These are phyloP conservation scores for Dryadomyces quercus-mongolicae DNA, from an alignment of 2,329 filamentous ascomycete species.

Conservation along the genomic window DNA sequence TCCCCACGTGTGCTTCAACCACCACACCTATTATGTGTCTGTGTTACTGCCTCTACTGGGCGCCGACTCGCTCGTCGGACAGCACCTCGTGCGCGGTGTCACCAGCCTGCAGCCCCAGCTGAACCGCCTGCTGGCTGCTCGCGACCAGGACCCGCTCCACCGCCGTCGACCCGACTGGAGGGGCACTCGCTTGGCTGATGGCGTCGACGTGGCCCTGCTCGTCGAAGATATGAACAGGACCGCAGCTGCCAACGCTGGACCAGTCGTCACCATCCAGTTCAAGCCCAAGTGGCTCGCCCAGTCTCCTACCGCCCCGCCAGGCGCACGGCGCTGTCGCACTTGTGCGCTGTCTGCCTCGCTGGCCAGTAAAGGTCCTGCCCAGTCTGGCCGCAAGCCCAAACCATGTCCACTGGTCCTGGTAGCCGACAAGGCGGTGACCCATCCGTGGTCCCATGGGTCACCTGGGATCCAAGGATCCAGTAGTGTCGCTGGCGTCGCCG, in stretches of 20 bases:
- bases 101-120: constrained; percentile 30
- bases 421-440: not conserved
- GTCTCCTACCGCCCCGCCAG: constrained; percentile 55
- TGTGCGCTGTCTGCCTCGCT: constrained; percentile 45
- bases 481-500: too few relatives aligned
- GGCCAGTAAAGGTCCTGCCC: not conserved
- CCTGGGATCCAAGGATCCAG: too few relatives aligned
- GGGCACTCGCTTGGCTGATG: constrained; percentile 38
- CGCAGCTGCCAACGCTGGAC: not conserved
- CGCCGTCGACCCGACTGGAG: constrained; percentile 28
- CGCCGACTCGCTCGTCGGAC: constrained; percentile 37
- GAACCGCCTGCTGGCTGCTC: constrained; percentile 40
- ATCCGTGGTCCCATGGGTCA: too few relatives aligned
- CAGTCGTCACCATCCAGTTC: constrained; percentile 48
- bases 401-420: constrained; percentile 13
- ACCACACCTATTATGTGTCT: constrained; percentile 35
- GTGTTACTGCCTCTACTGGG: constrained; percentile 44
- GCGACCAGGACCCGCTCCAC: constrained; percentile 11
- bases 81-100: constrained; percentile 38
- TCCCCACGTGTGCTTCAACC: constrained; percentile 22
- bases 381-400: constrained; percentile 10
- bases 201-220: constrained; percentile 53
- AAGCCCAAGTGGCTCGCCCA: constrained; percentile 79
- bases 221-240: constrained; percentile 57
- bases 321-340: constrained; percentile 57